Evolutionary conservation across 805 yeast genomes (phyloP), one percentile per base, ranked within the genome.

Genomic region (Lipomyces anomalus): DNA sequence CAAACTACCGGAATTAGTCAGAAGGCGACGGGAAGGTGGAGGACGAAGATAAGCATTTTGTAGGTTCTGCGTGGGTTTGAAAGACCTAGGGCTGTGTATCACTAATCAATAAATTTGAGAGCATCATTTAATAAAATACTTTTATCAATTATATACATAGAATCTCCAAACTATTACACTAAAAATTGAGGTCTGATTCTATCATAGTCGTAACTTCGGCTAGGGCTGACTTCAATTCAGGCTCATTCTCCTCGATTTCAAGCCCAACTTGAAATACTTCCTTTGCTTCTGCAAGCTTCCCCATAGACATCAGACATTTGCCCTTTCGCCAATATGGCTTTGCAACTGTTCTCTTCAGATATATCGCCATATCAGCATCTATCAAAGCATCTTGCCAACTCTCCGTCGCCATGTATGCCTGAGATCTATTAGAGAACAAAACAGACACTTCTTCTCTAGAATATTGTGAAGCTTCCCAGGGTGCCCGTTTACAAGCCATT

Each of bases 1-100:
- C 68, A 81, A 79, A 62, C 70, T 86, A 42, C 98, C 98, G 5
- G 55, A 50, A 16, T 30, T 44, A 6, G 43, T 40, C 9, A 32
- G 47, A 32, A 35, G 55, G 18, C 35, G 44, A 7, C 28, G 53
- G 11, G 48, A 46, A 11, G 47, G 34, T 13, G 29, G 22, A 32
- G 21, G 37, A 4, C 13, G 44, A 28, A 28, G n/a, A n/a, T n/a
- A n/a, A n/a, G n/a, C n/a, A n/a, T n/a, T n/a, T n/a, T n/a, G n/a
- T n/a, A n/a, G n/a, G n/a, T n/a, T n/a, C n/a, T n/a, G n/a, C n/a
- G n/a, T 13, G 30, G 30, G 30, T 13, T 9, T 13, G 30, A 9
- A 9, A 26, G 30, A 9, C 30, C 11, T 13, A 13, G 11, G 11
- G 30, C 11, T 13, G 11, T 26, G 30, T 26, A 26, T 26, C 30